Percentiles rank a stretch among this genome's conserved stretches.
Evolutionary conservation across 1,284 basidiomycete species (phyloP).

Genomic region (Fereydounia khargensis): DNA sequence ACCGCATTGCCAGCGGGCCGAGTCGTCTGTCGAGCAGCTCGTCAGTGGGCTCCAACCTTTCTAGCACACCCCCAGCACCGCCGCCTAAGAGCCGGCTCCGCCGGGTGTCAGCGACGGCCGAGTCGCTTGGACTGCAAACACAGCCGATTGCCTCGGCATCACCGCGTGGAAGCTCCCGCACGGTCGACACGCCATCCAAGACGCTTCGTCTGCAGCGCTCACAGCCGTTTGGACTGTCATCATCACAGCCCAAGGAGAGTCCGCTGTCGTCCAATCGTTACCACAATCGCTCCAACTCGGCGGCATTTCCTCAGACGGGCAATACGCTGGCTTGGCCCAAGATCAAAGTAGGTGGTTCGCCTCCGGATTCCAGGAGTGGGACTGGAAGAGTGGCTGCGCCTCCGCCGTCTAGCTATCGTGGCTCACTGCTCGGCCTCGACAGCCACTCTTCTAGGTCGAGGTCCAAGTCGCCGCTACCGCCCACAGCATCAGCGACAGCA

Average conservation of each 20-base stretch:
- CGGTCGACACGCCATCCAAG: neutral
- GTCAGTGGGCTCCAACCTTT: conserved; percentile 14
- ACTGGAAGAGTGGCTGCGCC: too few species aligned
- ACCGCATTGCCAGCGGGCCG: conserved; percentile 24
- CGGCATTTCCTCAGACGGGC: neutral
- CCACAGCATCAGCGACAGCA: neutral
- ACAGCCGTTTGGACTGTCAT: neutral
- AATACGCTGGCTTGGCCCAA: neutral
- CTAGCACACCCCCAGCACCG: conserved; percentile 23
- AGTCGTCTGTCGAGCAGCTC: conserved; percentile 23
- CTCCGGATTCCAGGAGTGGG: neutral
- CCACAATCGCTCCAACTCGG: neutral
- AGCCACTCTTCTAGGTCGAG: neutral
- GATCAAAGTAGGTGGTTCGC: neutral
- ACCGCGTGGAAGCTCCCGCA: neutral
- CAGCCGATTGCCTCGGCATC: conserved; percentile 19
- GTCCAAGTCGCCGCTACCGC: neutral
- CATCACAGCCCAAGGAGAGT: neutral
- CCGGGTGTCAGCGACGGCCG: conserved; percentile 28
- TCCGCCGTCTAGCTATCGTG: conserved; percentile 25
- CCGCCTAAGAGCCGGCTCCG: conserved; percentile 12
- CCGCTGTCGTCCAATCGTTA: neutral
- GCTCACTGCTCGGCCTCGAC: conserved; percentile 23
- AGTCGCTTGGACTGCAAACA: conserved; percentile 13
- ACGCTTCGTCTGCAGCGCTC: neutral